phyloP scores from a whole-genome alignment of 78 protist species.

The Dictyostelium firmibasis region DNA sequence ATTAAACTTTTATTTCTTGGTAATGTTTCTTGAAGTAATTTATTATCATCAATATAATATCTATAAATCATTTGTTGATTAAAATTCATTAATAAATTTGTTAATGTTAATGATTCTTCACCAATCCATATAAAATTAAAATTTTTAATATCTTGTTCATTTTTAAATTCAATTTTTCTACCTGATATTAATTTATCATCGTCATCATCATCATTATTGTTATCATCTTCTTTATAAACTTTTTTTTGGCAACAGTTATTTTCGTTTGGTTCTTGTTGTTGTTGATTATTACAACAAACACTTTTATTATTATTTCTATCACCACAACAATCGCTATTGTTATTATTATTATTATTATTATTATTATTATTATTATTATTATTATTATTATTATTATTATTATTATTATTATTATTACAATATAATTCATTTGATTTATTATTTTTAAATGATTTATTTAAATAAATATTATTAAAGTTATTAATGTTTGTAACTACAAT shows the following conservation, averaged over 20 bases:
- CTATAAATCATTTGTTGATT: slow-evolving; percentile 37
- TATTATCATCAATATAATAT: slow-evolving; percentile 21
- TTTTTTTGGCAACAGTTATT: background rate
- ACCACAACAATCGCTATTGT: background rate
- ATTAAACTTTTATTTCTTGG: slow-evolving; percentile 42
- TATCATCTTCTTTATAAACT: background rate
- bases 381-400: background rate
- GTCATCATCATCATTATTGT: background rate
- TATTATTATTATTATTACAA: background rate
- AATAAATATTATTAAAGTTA: background rate
- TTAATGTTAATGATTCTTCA: slow-evolving; percentile 46
- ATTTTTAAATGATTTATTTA: background rate
- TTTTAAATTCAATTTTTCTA: background rate
- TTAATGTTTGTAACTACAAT: background rate
- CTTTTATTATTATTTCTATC: background rate
- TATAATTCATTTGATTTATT: background rate
- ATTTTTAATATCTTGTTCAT: slow-evolving; percentile 1
- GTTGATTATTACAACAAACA: background rate
- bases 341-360: background rate
- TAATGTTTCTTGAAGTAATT: slow-evolving; percentile 39
- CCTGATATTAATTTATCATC: slow-evolving; percentile 13
- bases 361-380: background rate
- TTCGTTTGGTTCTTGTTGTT: background rate
- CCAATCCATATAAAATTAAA: slow-evolving; percentile 67
- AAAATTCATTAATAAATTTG: slow-evolving; percentile 62